Conservation (phyloP, 306 rosid genomes). For the Sindora glabra region DNA sequence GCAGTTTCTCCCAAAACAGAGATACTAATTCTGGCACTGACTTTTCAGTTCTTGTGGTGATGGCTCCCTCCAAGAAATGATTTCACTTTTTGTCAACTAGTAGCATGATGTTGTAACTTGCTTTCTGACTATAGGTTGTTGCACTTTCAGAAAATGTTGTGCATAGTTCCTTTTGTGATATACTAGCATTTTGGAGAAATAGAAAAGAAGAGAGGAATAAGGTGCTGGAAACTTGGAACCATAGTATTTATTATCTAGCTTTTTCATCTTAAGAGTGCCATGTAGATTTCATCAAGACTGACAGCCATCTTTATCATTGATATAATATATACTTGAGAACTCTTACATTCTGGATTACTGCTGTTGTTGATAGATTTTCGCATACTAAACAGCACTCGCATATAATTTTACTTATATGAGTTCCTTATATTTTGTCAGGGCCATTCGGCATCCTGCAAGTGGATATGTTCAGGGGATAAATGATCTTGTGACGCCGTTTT, state of each 20-base stretch:
- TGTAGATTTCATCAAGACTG: background rate
- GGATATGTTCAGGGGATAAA: slow-evolving; percentile 99
- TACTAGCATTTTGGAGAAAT: no score
- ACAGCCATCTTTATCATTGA: background rate
- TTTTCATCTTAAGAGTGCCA: background rate
- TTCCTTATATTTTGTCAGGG: slow-evolving; percentile 51
- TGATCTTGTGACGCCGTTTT: slow-evolving; percentile 89
- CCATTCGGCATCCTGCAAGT: slow-evolving; percentile 98
- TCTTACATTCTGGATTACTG: background rate
- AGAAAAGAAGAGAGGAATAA: background rate
- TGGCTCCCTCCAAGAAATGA: slow-evolving; percentile 7
- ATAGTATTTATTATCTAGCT: background rate
- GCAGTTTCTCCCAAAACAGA: no score
- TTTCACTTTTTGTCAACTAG: background rate
- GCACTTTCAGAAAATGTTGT: no score
- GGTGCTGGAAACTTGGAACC: background rate
- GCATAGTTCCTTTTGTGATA: no score
- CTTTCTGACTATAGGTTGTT: background rate
- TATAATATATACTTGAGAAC: background rate
- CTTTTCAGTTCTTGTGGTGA: no score
- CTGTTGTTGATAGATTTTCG: background rate
- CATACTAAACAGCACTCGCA: background rate
- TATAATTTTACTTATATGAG: slow-evolving; percentile 10
- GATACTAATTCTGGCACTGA: no score
- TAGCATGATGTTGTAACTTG: background rate